phyloP scores from a whole-genome alignment of 139 green algal genomes.

The Gonium pectorale region DNA sequence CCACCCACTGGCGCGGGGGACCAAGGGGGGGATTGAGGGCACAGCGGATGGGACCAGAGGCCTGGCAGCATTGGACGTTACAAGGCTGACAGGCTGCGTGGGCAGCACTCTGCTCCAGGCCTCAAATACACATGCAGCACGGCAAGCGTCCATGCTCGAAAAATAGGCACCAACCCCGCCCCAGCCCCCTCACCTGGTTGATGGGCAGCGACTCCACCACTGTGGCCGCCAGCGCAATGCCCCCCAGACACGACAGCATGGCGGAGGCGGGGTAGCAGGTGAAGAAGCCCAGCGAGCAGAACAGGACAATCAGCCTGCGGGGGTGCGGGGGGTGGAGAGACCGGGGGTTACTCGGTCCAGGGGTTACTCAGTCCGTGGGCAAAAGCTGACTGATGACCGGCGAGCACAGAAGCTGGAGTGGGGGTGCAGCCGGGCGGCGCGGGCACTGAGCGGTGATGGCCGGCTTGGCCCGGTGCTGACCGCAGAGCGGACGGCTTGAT shows the following conservation, averaged over 20 bases:
- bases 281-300: constrained; percentile 71
- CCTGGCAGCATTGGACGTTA: too few relatives aligned
- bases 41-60: background rate
- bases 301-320: constrained; percentile 66
- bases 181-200: too few relatives aligned
- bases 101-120: background rate
- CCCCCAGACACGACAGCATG: constrained; percentile 58
- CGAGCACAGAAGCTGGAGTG: too few relatives aligned
- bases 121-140: background rate
- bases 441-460: too few relatives aligned
- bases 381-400: too few relatives aligned
- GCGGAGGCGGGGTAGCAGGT: constrained; percentile 32
- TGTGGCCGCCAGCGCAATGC: constrained; percentile 70
- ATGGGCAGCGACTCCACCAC: constrained; percentile 90
- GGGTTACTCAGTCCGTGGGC: too few relatives aligned
- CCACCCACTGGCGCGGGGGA: too few relatives aligned
- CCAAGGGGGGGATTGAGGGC: too few relatives aligned
- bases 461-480: too few relatives aligned
- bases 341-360: too few relatives aligned
- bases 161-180: background rate
- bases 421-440: background rate
- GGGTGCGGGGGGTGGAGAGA: background rate
- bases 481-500: too few relatives aligned
- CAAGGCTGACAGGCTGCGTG: background rate
- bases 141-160: background rate